Conservation (phyloP, 768 basidiomycete genomes). For the Boletus coccyginus region DNA sequence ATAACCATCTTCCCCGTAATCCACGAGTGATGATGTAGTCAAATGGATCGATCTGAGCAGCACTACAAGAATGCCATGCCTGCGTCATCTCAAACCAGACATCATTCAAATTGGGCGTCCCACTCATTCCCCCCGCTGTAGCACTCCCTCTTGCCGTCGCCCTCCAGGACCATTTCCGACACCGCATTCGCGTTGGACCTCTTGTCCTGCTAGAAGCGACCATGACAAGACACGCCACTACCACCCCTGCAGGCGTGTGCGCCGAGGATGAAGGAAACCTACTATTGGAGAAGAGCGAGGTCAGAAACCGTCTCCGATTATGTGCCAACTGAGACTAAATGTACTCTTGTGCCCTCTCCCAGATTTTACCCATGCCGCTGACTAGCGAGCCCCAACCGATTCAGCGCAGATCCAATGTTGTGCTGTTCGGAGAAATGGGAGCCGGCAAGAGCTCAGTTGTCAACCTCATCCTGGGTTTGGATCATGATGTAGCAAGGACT, state of each 20-base stretch:
- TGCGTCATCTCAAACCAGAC: background rate
- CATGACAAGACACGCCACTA: constrained; percentile 4
- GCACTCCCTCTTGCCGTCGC: background rate
- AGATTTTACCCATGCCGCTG: constrained; percentile 1
- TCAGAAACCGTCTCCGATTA: background rate
- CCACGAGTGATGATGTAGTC: constrained; percentile 1
- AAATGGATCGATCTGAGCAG: constrained; percentile 11
- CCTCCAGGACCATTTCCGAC: background rate
- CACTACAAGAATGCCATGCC: background rate
- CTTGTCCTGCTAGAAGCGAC: background rate
- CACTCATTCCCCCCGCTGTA: background rate
- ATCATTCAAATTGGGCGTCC: constrained; percentile 3
- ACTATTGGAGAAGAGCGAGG: constrained; percentile 7
- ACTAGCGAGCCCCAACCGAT: constrained; percentile 9
- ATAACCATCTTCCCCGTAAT: background rate
- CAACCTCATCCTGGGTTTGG: constrained; percentile 36
- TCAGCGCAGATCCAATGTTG: constrained; percentile 20
- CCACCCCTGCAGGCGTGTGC: background rate
- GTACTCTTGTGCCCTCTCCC: background rate
- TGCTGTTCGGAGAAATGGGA: constrained; percentile 32
- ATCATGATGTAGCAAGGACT: constrained; percentile 23
- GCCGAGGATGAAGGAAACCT: background rate
- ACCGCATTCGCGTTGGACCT: background rate
- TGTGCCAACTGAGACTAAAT: constrained; percentile 5
- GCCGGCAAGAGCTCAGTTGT: constrained; percentile 42